phyloP scores from a whole-genome alignment of 2,329 filamentous ascomycete species.

The Hypoxylon sp. region DNA sequence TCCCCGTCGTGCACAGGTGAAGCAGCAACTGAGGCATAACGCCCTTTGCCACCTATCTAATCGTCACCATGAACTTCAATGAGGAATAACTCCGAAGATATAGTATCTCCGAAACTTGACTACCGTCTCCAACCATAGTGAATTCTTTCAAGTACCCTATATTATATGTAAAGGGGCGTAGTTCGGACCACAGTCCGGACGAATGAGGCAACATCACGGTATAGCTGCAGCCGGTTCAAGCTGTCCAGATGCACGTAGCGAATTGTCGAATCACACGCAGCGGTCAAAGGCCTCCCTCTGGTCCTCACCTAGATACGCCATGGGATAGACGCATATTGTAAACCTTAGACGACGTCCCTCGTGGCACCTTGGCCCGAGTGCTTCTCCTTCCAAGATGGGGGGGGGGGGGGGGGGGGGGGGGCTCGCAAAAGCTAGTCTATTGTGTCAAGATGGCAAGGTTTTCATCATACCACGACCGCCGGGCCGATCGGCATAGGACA shows the following conservation, averaged over 20 bases:
- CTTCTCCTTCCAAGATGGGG: slow-evolving; percentile 32
- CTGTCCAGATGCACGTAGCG: neutral
- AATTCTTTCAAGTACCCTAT: too few species aligned
- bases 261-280: slow-evolving; percentile 5
- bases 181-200: too few species aligned
- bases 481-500: slow-evolving; percentile 50
- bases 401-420: too few species aligned
- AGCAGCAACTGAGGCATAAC: too few species aligned
- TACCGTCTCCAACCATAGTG: too few species aligned
- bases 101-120: slow-evolving; percentile 8
- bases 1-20: neutral
- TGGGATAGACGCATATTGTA: too few species aligned
- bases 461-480: slow-evolving; percentile 60
- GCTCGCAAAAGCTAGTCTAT: slow-evolving; percentile 30
- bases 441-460: slow-evolving; percentile 34
- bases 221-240: neutral
- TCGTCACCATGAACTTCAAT: neutral
- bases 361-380: slow-evolving; percentile 31
- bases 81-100: neutral
- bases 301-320: too few species aligned
- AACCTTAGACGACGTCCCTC: too few species aligned
- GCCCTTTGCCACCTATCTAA: neutral
- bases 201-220: neutral
- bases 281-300: slow-evolving; percentile 3
- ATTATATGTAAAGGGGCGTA: too few species aligned